These are phyloP conservation scores for Ploettnerulaceae sp. DNA, from an alignment of 2,329 filamentous ascomycete species.

Conservation along the genomic window DNA sequence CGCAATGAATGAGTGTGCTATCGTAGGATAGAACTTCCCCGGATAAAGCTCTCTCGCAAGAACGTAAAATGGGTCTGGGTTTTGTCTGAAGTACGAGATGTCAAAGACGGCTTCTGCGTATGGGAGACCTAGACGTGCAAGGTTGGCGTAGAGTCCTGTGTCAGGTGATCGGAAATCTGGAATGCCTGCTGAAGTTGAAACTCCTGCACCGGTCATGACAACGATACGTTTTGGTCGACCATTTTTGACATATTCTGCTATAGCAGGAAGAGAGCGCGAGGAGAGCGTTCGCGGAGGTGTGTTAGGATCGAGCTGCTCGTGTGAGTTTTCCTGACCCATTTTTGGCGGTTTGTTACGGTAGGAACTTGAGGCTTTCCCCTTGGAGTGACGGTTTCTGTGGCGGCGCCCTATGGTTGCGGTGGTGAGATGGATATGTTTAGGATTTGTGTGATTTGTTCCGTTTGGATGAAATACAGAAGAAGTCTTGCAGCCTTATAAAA, in stretches of 20 bases:
- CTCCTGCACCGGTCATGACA: constrained; percentile 87
- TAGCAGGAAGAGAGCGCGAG: constrained; percentile 62
- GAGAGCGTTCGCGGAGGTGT: constrained; percentile 58
- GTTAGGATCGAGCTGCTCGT: constrained; percentile 57
- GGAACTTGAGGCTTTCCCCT: constrained; percentile 9
- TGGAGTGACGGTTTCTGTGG: constrained; percentile 11
- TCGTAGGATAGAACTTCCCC: constrained; percentile 79
- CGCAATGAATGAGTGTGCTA: constrained; percentile 84
- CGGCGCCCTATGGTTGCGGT: constrained; percentile 18
- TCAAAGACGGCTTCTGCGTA: constrained; percentile 93
- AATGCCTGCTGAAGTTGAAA: constrained; percentile 71
- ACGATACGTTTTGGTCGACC: constrained; percentile 67
- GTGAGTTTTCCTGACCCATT: constrained; percentile 86
- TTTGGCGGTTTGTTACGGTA: constrained; percentile 36
- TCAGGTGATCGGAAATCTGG: constrained; percentile 93
- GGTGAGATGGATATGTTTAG: neutral
- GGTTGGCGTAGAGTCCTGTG: constrained; percentile 90
- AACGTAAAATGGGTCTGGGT: constrained; percentile 87
- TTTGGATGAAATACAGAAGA: neutral
- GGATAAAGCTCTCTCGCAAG: constrained; percentile 90
- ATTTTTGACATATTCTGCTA: constrained; percentile 76
- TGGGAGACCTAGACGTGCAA: constrained; percentile 78
- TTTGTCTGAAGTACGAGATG: constrained; percentile 77
- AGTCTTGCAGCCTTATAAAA: too few relatives aligned
- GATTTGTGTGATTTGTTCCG: neutral